Conservation (phyloP, 2,329 filamentous ascomycete species). For the Aureobasidium sp. region DNA sequence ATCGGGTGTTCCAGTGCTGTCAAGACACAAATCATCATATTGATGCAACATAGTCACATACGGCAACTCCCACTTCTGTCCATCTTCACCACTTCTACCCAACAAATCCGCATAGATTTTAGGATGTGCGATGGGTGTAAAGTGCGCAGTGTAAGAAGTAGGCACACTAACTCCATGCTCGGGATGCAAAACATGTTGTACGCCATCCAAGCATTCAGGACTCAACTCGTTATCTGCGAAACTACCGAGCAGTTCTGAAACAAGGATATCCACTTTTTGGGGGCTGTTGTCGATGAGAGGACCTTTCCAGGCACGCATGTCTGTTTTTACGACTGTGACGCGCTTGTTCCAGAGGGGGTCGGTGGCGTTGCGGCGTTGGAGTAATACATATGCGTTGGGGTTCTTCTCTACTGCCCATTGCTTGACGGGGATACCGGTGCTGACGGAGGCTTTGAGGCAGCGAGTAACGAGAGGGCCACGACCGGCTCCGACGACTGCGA, state of each 20-base stretch:
- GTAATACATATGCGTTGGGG: conserved; percentile 89
- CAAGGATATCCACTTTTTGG: conserved; percentile 77
- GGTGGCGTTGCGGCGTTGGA: conserved; percentile 75
- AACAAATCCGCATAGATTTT: conserved; percentile 76
- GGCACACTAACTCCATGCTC: conserved; percentile 88
- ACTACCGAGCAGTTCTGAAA: conserved; percentile 89
- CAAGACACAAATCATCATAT: conserved; percentile 73
- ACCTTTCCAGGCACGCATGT: conserved; percentile 95
- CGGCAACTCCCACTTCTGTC: conserved; percentile 79
- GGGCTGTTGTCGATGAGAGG: conserved; percentile 52
- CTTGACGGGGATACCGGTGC: conserved; percentile 69
- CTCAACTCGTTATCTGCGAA: conserved; percentile 97
- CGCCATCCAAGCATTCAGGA: conserved; percentile 91
- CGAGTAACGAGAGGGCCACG: conserved; percentile 87
- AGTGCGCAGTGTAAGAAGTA: conserved; percentile 82
- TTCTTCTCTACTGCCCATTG: conserved; percentile 97
- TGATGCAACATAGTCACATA: conserved; percentile 92
- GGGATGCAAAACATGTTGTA: conserved; percentile 78
- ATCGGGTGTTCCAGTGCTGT: conserved; percentile 25
- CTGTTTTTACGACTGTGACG: conserved; percentile 86
- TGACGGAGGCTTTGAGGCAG: conserved; percentile 70
- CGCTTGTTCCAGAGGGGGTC: conserved; percentile 62
- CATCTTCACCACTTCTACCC: conserved; percentile 52
- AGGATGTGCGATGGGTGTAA: conserved; percentile 86
- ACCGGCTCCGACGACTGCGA: conserved; percentile 89